Conservation (phyloP, 345 rosid species). For the Populus alba region DNA sequence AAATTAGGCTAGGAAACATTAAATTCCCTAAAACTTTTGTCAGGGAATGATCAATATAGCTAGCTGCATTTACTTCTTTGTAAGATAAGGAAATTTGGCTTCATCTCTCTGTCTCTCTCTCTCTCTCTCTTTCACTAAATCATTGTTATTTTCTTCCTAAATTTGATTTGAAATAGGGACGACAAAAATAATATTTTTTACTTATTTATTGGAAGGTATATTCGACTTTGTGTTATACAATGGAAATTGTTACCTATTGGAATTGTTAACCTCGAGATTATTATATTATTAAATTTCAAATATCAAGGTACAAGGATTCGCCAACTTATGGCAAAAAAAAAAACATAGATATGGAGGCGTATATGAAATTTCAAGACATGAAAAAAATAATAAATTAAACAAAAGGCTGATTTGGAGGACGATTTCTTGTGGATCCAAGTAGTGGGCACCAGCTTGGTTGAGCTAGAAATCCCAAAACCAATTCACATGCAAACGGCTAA, state of each 20-base stretch:
- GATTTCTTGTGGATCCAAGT: neutral
- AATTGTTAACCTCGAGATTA: no score
- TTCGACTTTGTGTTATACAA: no score
- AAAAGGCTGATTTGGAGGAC: neutral
- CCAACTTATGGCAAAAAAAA: neutral
- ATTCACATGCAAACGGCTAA: neutral
- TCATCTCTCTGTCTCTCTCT: neutral
- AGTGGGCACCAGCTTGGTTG: neutral
- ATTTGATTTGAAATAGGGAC: no score
- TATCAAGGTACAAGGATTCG: neutral
- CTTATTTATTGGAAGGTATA: no score
- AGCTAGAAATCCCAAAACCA: neutral
- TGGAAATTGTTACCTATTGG: no score
- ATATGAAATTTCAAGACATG: neutral
- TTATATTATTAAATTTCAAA: neutral
- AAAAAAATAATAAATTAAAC: neutral
- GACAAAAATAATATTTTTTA: no score
- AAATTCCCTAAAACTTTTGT: neutral
- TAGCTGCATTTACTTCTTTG: neutral
- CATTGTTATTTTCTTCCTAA: no score
- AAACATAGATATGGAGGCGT: neutral
- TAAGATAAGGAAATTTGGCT: neutral
- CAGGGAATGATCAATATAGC: no score
- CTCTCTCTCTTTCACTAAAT: no score
- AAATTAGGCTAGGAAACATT: neutral